These are phyloP conservation scores for Myriosclerotinia curreyana DNA, from an alignment of 2,329 filamentous ascomycete genomes.

Conservation along the genomic window DNA sequence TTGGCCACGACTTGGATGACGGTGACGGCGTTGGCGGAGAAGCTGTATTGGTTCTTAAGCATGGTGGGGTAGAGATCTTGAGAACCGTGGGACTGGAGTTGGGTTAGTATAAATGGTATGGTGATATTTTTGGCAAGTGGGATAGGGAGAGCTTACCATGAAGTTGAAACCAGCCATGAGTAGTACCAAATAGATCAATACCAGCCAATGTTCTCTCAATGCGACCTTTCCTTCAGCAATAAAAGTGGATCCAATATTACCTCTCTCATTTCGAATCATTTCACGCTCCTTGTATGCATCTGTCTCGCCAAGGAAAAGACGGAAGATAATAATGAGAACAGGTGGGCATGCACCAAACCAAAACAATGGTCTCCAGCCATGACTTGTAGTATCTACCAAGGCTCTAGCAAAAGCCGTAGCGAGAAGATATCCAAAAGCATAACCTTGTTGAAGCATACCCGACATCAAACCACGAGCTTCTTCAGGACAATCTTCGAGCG, in stretches of 20 bases:
- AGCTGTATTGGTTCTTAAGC: conserved; percentile 53
- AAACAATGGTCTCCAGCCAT: conserved; percentile 81
- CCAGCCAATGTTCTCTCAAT: conserved; percentile 73
- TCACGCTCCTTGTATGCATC: conserved; percentile 66
- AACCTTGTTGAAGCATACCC: conserved; percentile 79
- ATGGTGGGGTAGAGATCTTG: conserved; percentile 59
- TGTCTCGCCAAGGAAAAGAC: conserved; percentile 76
- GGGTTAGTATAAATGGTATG: background rate
- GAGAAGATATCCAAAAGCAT: conserved; percentile 75
- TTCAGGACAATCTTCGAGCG: conserved; percentile 57
- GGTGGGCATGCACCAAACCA: conserved; percentile 87
- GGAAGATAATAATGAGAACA: conserved; percentile 74
- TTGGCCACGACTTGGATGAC: conserved; percentile 72
- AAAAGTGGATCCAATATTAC: conserved; percentile 65
- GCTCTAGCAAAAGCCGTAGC: conserved; percentile 66
- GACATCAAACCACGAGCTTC: conserved; percentile 71
- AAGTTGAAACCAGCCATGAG: conserved; percentile 93
- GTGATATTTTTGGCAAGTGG: background rate
- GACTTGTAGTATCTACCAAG: conserved; percentile 70
- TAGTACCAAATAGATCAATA: conserved; percentile 77
- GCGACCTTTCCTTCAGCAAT: conserved; percentile 75
- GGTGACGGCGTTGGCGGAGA: conserved; percentile 49
- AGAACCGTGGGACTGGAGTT: conserved; percentile 39
- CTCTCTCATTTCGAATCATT: conserved; percentile 56
- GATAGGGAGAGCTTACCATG: conserved; percentile 65